Percentiles rank a stretch among this genome's conserved stretches.
Evolutionary conservation across 1,284 basidiomycete genomes (phyloP).

Genomic region (Puccinia polysora): DNA sequence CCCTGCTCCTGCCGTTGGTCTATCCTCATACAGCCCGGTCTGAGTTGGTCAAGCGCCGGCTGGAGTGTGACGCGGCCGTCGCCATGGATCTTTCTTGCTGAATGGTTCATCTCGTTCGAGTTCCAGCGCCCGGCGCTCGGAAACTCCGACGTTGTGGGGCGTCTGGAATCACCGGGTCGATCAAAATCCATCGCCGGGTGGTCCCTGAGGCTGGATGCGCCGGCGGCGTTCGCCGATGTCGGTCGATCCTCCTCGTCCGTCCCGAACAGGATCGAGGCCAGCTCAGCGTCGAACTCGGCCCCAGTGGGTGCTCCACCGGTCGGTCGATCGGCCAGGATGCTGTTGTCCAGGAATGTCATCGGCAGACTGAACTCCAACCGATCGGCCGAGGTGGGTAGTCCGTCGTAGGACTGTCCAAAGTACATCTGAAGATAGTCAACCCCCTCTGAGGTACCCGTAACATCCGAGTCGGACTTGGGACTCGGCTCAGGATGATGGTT

Average conservation of each 20-base stretch:
- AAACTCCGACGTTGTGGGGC: not conserved
- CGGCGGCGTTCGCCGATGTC: not conserved
- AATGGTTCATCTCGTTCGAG: too few species aligned
- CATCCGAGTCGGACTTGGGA: slow-evolving; percentile 23
- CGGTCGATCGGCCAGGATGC: not conserved
- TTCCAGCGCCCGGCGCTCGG: slow-evolving; percentile 4
- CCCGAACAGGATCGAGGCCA: slow-evolving; percentile 24
- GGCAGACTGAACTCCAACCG: not conserved
- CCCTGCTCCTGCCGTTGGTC: too few species aligned
- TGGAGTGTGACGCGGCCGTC: not conserved
- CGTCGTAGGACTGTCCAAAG: slow-evolving; percentile 27
- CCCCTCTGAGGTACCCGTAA: slow-evolving; percentile 18
- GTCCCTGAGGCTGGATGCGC: too few species aligned
- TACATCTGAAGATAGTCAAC: slow-evolving; percentile 32
- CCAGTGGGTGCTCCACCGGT: too few species aligned
- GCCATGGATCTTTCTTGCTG: not conserved
- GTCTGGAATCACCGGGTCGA: not conserved
- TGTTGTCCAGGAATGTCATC: not conserved
- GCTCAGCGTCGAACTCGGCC: slow-evolving; percentile 14
- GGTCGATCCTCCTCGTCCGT: not conserved
- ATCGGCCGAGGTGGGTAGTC: not conserved
- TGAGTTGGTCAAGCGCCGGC: not conserved
- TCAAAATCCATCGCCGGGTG: too few species aligned
- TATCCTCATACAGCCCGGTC: too few species aligned
- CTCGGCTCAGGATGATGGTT: not conserved